Percentiles rank a stretch among this genome's conserved stretches.
Evolutionary conservation across 768 basidiomycete genomes (phyloP).

Genomic region (Favolaschia claudopus): DNA sequence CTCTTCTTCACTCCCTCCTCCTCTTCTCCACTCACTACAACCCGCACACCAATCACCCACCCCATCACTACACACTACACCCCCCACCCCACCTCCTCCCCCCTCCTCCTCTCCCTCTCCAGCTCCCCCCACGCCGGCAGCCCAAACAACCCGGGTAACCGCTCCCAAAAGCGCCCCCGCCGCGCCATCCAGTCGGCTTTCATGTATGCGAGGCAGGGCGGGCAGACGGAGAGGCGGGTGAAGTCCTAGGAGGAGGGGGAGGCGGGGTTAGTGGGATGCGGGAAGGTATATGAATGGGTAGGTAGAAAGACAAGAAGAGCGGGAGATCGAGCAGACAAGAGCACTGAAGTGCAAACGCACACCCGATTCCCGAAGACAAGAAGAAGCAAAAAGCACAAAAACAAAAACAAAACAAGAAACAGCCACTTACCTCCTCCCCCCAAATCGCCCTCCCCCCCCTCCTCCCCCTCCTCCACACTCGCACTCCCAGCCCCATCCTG

Average conservation of each 20-base stretch:
- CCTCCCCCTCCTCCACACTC: not conserved
- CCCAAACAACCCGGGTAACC: conserved; percentile 20
- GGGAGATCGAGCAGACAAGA: not conserved
- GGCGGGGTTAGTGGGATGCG: not conserved
- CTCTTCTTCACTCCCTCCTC: no score
- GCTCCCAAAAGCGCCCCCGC: conserved; percentile 21
- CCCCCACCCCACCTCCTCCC: no score
- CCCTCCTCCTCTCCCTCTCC: conserved; percentile 2
- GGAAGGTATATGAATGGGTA: not conserved
- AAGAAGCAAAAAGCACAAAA: not conserved
- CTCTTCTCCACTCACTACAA: no score
- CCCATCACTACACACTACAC: no score
- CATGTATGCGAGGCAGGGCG: conserved; percentile 23
- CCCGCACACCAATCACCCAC: no score
- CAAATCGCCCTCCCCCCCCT: conserved; percentile 18
- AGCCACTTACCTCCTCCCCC: conserved; percentile 20
- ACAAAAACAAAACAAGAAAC: not conserved
- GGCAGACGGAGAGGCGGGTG: conserved; percentile 21
- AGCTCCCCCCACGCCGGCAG: conserved; percentile 16
- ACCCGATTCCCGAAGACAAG: not conserved
- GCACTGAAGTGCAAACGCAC: no score
- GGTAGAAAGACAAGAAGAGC: not conserved
- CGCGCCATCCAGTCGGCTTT: conserved; percentile 23
- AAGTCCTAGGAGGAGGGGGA: conserved; percentile 11
- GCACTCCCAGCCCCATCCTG: not conserved